A percentile compares a stretch with the other conserved stretches of the same genome.
Evolutionary conservation across 2,329 filamentous ascomycete genomes (phyloP).

Genomic region (Botrytis byssoidea): DNA sequence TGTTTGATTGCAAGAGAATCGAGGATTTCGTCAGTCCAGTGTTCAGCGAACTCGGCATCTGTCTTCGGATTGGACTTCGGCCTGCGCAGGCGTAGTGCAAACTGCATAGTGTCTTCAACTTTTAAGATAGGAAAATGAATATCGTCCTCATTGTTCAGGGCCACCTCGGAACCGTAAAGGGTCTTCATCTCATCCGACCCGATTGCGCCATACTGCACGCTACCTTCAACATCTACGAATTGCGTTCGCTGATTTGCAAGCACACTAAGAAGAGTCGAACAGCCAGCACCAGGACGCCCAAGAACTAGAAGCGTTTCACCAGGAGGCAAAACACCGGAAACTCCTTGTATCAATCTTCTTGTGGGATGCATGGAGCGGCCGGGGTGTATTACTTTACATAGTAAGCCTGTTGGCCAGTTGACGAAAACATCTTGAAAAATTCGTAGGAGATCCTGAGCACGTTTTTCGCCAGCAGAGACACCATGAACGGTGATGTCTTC

Average conservation of each 20-base stretch:
- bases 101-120: constrained; percentile 52
- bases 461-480: background rate
- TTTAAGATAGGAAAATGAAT: constrained; percentile 52
- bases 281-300: constrained; percentile 66
- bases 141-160: constrained; percentile 54
- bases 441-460: background rate
- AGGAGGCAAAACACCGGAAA: constrained; percentile 41
- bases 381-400: background rate
- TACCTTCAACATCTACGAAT: constrained; percentile 56
- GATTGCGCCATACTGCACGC: constrained; percentile 55
- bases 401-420: background rate
- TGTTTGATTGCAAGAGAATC: constrained; percentile 50
- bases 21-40: constrained; percentile 33
- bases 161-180: constrained; percentile 54
- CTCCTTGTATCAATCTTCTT: background rate
- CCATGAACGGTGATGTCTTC: background rate
- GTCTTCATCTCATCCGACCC: constrained; percentile 43
- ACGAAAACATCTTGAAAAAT: background rate
- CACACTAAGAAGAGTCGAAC: constrained; percentile 70
- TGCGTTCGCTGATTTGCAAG: constrained; percentile 63
- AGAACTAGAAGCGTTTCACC: constrained; percentile 73
- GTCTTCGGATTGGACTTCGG: constrained; percentile 47
- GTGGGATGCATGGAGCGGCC: background rate
- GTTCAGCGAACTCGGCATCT: constrained; percentile 48
- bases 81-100: constrained; percentile 56